Percentiles rank a stretch among this genome's conserved stretches.
Conservation (phyloP, 352 stramenopile genomes). For the Globisporangium uncinulatum region DNA sequence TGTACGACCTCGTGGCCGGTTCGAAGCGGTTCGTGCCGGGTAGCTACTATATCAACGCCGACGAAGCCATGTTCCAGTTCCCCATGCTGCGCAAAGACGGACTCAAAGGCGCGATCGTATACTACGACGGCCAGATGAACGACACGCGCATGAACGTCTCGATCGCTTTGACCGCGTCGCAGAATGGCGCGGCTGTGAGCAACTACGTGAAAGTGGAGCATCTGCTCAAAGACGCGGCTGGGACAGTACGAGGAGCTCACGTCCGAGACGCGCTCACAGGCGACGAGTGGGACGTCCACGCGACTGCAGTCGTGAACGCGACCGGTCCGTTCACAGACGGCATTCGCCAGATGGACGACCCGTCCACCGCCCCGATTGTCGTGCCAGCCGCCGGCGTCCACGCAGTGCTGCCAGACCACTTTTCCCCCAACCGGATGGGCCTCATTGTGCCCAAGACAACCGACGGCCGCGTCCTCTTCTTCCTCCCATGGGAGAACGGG, state of each 20-base stretch:
- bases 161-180: constrained; percentile 91
- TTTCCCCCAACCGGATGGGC: constrained; percentile 92
- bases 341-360: constrained; percentile 92
- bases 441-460: constrained; percentile 96
- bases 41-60: constrained; percentile 88
- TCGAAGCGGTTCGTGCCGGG: constrained; percentile 84
- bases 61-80: constrained; percentile 93
- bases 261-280: constrained; percentile 88
- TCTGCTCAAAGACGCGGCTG: constrained; percentile 84
- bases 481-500: constrained; percentile 94
- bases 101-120: constrained; percentile 90
- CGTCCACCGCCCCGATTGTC: constrained; percentile 85
- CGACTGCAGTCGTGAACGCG: constrained; percentile 91
- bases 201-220: constrained; percentile 90
- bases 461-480: constrained; percentile 93
- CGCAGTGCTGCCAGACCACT: constrained; percentile 94
- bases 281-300: constrained; percentile 87
- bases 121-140: constrained; percentile 92
- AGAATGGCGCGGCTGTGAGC: constrained; percentile 87
- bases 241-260: constrained; percentile 80
- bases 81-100: constrained; percentile 91
- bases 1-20: constrained; percentile 91
- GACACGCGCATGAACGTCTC: constrained; percentile 95
- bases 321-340: constrained; percentile 92
- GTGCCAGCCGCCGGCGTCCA: constrained; percentile 93